Evolutionary conservation across 2,329 filamentous ascomycete genomes (phyloP), one percentile per base, ranked within the genome.

Genomic region (Fusarium burgessii): DNA sequence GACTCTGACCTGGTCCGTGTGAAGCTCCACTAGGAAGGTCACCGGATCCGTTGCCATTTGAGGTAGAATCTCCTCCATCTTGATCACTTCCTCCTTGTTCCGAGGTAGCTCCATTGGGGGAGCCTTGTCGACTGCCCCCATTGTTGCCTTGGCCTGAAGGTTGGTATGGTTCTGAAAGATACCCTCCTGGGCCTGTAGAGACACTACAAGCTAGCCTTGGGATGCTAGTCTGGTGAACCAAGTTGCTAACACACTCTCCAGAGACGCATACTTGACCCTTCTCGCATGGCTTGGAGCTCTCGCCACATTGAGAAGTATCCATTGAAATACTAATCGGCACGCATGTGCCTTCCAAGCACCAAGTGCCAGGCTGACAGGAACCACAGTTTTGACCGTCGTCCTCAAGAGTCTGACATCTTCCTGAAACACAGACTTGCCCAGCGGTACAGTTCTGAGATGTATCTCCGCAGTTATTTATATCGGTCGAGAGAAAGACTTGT

Each of bases 361-460:
- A 25, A 10, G 54, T 62, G 2, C 69, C 65, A 15, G 65, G 54
- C 6, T 58, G 33, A 10, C 69, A 72, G 20, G 29, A 32, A 17
- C 63, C 66, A 27, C 70, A 72, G 3, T 50, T 27, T 4, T 33
- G n/a, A 7, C 13, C 27, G 20, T 42, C 49, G 8, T 58, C 46
- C 0, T 55, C 46, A 7, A 72, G 51, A 32, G 36, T 46, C 42
- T 59, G 41, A 12, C 70, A 72, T 17, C 20, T 17, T 25, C 62
- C 58, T 9, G 70, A 68, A 10, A 73, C 46, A 6, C 70, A 72
- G 2, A 72, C 49, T 20, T 72, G 51, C 2, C 70, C 70, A 25
- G 66, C 25, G 17, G 42, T 71, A 12, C 70, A 72, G 32, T 49
- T 43, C 38, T 46, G 41, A 4, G 43, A n/a, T 15, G 23, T 20